Evolutionary conservation across 2,329 filamentous ascomycete genomes (phyloP).

Genomic region (Xylariaceae sp.): DNA sequence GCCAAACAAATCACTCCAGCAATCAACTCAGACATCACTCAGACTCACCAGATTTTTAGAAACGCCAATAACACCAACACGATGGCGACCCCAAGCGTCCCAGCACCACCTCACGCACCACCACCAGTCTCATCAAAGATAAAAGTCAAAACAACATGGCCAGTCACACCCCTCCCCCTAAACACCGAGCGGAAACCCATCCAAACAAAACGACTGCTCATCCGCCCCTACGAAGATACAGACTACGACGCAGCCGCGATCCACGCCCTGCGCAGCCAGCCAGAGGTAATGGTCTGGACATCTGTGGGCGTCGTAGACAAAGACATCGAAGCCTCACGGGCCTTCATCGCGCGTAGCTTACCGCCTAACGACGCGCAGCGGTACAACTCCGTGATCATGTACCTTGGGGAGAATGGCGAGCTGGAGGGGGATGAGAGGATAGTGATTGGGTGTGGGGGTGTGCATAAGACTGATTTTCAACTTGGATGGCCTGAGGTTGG

Average conservation of each 20-base stretch:
- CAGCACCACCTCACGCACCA: background rate
- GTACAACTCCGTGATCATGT: slow-evolving; percentile 55
- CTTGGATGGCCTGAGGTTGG: slow-evolving; percentile 58
- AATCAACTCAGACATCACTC: no score
- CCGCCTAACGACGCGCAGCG: slow-evolving; percentile 48
- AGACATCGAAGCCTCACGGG: slow-evolving; percentile 42
- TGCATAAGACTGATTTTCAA: slow-evolving; percentile 32
- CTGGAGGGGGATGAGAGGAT: slow-evolving; percentile 49
- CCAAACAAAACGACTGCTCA: slow-evolving; percentile 51
- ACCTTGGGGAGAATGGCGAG: slow-evolving; percentile 28
- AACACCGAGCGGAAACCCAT: slow-evolving; percentile 39
- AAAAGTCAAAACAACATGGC: slow-evolving; percentile 49
- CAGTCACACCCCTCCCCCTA: slow-evolving; percentile 41
- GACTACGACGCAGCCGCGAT: slow-evolving; percentile 46
- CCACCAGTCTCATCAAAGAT: slow-evolving; percentile 20
- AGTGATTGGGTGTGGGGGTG: slow-evolving; percentile 47
- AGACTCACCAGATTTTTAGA: no score
- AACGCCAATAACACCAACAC: no score
- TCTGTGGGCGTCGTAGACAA: slow-evolving; percentile 40
- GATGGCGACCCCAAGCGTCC: background rate
- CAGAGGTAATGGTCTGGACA: slow-evolving; percentile 63
- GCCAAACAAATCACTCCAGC: no score
- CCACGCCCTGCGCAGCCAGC: slow-evolving; percentile 52
- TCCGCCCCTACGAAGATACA: slow-evolving; percentile 48
- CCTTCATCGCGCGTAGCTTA: slow-evolving; percentile 40